Evolutionary conservation across 2,329 filamentous ascomycete genomes (phyloP).

Genomic region (Nemania abortiva): DNA sequence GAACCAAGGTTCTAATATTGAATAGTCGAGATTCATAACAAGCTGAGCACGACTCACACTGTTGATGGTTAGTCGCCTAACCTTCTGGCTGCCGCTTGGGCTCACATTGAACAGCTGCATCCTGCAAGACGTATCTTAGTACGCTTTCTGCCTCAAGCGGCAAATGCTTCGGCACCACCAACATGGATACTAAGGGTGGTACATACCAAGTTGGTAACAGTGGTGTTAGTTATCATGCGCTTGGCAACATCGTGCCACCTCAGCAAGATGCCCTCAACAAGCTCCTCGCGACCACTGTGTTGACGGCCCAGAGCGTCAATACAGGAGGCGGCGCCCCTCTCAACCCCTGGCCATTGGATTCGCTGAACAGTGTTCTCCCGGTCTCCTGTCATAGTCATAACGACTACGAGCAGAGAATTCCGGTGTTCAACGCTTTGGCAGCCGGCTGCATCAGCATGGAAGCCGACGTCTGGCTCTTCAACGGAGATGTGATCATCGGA

Average conservation of each 20-base stretch:
- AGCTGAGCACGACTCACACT: slow-evolving; percentile 42
- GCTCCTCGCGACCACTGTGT: slow-evolving; percentile 40
- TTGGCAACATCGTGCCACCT: slow-evolving; percentile 44
- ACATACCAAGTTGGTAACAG: slow-evolving; percentile 48
- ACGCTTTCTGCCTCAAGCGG: slow-evolving; percentile 42
- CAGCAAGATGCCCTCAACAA: slow-evolving; percentile 48
- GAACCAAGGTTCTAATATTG: background rate
- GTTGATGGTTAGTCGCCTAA: slow-evolving; percentile 44
- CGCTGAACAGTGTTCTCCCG: slow-evolving; percentile 44
- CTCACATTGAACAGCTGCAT: slow-evolving; percentile 41
- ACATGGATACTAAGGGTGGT: slow-evolving; percentile 49
- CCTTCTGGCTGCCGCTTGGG: background rate
- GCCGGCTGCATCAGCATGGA: slow-evolving; percentile 49
- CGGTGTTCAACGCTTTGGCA: slow-evolving; percentile 46
- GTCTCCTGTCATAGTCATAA: slow-evolving; percentile 49
- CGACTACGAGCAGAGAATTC: slow-evolving; percentile 47
- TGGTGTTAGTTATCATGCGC: slow-evolving; percentile 48
- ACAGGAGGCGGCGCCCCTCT: slow-evolving; percentile 45
- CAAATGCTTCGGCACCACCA: slow-evolving; percentile 44
- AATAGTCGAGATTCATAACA: slow-evolving; percentile 50
- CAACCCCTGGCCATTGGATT: slow-evolving; percentile 48
- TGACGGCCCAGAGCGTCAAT: slow-evolving; percentile 44
- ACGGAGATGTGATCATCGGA: slow-evolving; percentile 46
- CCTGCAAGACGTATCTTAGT: slow-evolving; percentile 45
- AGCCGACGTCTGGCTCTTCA: slow-evolving; percentile 47